phyloP scores from a whole-genome alignment of 2,329 filamentous ascomycete species.

The Colletotrichum orbiculare region DNA sequence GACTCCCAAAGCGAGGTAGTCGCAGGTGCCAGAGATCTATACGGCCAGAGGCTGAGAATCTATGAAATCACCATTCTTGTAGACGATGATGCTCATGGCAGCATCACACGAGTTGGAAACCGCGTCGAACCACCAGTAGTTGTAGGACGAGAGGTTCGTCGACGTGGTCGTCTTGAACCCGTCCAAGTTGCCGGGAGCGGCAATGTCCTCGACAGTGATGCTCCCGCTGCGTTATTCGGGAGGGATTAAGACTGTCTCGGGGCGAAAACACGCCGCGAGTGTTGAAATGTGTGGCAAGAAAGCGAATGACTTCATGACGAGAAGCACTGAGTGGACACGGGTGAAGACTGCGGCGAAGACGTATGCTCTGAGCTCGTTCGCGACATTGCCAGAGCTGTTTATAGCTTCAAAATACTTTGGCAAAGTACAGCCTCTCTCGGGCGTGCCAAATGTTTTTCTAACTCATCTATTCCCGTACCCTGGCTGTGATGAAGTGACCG shows the following conservation, averaged over 20 bases:
- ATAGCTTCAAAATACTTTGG: too few relatives aligned
- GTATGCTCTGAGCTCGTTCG: too few relatives aligned
- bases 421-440: too few relatives aligned
- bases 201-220: not conserved
- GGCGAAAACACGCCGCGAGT: too few relatives aligned
- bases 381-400: too few relatives aligned
- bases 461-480: too few relatives aligned
- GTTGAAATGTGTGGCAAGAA: too few relatives aligned
- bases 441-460: too few relatives aligned
- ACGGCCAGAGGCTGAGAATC: not conserved
- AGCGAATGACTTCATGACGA: too few relatives aligned
- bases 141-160: not conserved
- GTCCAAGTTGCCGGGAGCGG: not conserved
- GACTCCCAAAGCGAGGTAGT: not conserved
- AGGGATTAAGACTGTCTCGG: not conserved
- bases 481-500: too few relatives aligned
- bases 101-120: conserved; percentile 3
- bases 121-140: conserved; percentile 9
- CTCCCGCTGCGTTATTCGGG: not conserved
- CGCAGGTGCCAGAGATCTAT: not conserved
- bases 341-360: too few relatives aligned
- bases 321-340: too few relatives aligned
- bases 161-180: conserved; percentile 6
- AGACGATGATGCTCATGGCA: conserved; percentile 5
- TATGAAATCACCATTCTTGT: conserved; percentile 1